Percentiles rank a stretch among this genome's conserved stretches.
phyloP scores from a whole-genome alignment of 345 rosid species.

The Draba incana region DNA sequence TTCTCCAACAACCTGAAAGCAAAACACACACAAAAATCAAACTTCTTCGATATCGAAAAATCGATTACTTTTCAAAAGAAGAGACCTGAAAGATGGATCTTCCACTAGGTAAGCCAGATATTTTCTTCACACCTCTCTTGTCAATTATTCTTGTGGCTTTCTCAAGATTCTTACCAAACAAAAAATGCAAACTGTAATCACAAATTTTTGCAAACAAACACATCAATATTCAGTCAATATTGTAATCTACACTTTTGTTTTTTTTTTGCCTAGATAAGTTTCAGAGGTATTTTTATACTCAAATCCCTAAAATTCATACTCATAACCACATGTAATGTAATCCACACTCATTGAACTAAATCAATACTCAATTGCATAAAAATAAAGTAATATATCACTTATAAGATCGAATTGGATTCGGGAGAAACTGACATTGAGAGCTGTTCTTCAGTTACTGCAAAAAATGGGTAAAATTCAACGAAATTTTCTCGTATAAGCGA shows the following conservation, averaged over 20 bases:
- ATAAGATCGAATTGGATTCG: conserved; percentile 6
- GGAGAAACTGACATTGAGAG: conserved; percentile 62
- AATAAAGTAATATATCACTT: not conserved
- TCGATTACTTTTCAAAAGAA: not conserved
- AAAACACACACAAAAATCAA: not conserved
- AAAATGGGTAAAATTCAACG: not conserved
- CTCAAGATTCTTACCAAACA: conserved; percentile 91
- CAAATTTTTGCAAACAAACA: not conserved
- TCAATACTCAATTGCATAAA: not conserved
- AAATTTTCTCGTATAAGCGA: not conserved
- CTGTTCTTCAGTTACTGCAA: conserved; percentile 75
- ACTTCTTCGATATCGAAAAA: not conserved
- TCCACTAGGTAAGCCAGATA: conserved; percentile 74
- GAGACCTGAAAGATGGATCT: conserved; percentile 81
- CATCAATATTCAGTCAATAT: not conserved
- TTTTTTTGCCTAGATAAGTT: not conserved
- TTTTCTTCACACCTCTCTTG: conserved; percentile 73
- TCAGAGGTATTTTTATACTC: not conserved
- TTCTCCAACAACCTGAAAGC: conserved; percentile 75
- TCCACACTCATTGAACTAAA: not conserved
- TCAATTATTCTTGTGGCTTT: conserved; percentile 78
- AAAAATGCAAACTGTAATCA: conserved; percentile 64
- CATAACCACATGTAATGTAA: not conserved
- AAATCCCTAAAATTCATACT: conserved; percentile 12
- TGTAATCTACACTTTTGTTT: no score